Base-by-base conservation (phyloP, 2,329 filamentous ascomycete genomes). In the Colletotrichum lentis region DNA sequence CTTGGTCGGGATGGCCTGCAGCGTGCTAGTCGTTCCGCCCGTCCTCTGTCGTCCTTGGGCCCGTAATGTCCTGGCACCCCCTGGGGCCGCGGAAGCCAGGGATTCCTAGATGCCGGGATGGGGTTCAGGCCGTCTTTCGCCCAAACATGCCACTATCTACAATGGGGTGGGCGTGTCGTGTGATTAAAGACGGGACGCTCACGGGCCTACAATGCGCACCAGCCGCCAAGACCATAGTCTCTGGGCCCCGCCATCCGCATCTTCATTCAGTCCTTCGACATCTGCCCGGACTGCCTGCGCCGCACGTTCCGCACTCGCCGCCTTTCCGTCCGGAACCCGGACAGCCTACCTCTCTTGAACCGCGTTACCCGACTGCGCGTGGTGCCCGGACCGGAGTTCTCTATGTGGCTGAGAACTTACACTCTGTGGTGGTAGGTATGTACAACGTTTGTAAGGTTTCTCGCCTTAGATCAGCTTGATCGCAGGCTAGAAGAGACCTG, bases 1-100 rank as follows among this genome's bases (percentile, higher is more conserved):
- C 14, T 76, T 74, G 1, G 81, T 83, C 0, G 82, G 81, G 20
- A 84, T 74, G 5, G 82, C 81, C 56, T 83, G 78, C 5, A 83
- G 62, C 0, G 80, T 81, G 50, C 73, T 80, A 11, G 76, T 75
- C 0, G 74, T 69, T 55, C 78, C 76, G 10, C 65, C 69, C 0
- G 75, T 77, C 1, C 73, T 74, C 46, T 79, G 67, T 70, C 77
- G 74, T 0, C 81, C 80, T 66, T 83, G 81, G 1, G 81, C 81
- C 60, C 75, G 73, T 1, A 83, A 72, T 1, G 81, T 83, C 82
- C 81, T 83, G 4, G 77, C 77, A 1, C 82, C 82, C 46, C 83
- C 77, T 0, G n/a, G 82, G 81, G 0, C 81, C 82, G n/a, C 82
- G 77, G 61, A 84, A 84, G 56, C 84, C 82, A 3, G 82, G 80